Conservation (phyloP, 352 stramenopile species). For the Phytophthora chlamydospora region DNA sequence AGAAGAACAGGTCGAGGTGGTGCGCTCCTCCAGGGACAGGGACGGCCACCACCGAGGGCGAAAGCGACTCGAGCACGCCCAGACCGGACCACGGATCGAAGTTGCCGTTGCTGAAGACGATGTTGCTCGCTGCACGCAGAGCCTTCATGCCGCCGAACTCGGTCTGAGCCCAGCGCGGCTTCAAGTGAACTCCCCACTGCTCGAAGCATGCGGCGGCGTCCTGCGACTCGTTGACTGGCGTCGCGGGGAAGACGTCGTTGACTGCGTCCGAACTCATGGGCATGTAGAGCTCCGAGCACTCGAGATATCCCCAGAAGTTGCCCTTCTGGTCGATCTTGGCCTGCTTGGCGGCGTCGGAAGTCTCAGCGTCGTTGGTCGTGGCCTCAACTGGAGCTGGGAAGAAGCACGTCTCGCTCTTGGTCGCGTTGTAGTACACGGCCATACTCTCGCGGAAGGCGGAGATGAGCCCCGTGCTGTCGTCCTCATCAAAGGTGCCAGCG, state of each 20-base stretch:
- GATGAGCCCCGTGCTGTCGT: constrained; percentile 30
- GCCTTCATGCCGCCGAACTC: constrained; percentile 62
- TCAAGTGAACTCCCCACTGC: constrained; percentile 51
- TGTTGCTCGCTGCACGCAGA: constrained; percentile 53
- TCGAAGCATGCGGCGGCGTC: constrained; percentile 44
- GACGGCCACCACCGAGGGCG: constrained; percentile 47
- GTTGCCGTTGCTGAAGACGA: constrained; percentile 73
- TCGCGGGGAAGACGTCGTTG: constrained; percentile 43
- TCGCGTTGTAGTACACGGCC: constrained; percentile 57
- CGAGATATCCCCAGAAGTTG: constrained; percentile 57
- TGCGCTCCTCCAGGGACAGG: constrained; percentile 51
- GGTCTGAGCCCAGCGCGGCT: constrained; percentile 47
- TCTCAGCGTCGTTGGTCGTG: constrained; percentile 4
- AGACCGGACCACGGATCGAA: constrained; percentile 68
- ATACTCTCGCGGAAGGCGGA: constrained; percentile 43
- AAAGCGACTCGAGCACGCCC: constrained; percentile 48
- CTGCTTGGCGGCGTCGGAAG: constrained; percentile 34
- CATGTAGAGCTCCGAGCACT: constrained; percentile 59
- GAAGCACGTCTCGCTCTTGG: constrained; percentile 39
- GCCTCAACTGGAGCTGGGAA: constrained; percentile 16
- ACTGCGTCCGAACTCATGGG: constrained; percentile 49
- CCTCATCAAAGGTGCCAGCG: constrained; percentile 27
- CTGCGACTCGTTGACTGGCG: constrained; percentile 28
- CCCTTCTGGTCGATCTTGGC: constrained; percentile 39
- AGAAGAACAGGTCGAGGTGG: constrained; percentile 68